A percentile compares a stretch with the other conserved stretches of the same genome.
Conservation (phyloP, 2,329 filamentous ascomycete genomes). For the Sclerotinia subarctica region DNA sequence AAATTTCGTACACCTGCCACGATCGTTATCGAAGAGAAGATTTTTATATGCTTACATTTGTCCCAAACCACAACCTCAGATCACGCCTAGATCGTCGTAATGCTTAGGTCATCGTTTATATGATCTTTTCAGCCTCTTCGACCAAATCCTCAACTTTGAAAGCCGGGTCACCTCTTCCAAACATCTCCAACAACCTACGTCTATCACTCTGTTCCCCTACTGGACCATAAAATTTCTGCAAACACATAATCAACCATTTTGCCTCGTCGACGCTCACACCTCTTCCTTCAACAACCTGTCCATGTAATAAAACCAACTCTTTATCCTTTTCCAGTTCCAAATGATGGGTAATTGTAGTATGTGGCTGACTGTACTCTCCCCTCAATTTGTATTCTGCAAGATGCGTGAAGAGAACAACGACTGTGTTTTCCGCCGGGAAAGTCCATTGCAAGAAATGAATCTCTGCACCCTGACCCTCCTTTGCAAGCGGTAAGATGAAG, state of each 20-base stretch:
- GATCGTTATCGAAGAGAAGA: background rate
- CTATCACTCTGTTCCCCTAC: slow-evolving; percentile 53
- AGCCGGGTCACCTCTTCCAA: slow-evolving; percentile 69
- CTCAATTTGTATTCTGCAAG: slow-evolving; percentile 89
- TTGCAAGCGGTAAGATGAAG: slow-evolving; percentile 87
- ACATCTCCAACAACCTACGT: slow-evolving; percentile 75
- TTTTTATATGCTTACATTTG: background rate
- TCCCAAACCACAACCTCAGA: background rate
- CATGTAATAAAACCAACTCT: slow-evolving; percentile 82
- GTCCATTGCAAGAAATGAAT: slow-evolving; percentile 97
- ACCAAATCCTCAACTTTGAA: slow-evolving; percentile 85
- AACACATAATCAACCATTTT: slow-evolving; percentile 85
- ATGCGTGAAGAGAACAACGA: slow-evolving; percentile 87
- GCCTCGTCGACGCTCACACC: slow-evolving; percentile 78
- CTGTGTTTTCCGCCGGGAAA: slow-evolving; percentile 69
- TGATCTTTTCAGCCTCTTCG: slow-evolving; percentile 83
- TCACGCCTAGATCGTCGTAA: background rate
- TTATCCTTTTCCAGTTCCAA: slow-evolving; percentile 71
- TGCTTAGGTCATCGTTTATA: slow-evolving; percentile 38
- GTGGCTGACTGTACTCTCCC: slow-evolving; percentile 84
- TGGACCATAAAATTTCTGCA: slow-evolving; percentile 89
- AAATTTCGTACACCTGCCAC: background rate
- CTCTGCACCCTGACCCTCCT: slow-evolving; percentile 67
- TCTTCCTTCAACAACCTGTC: slow-evolving; percentile 69
- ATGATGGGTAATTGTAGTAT: slow-evolving; percentile 93